These are phyloP conservation scores for Elsinoe ampelina DNA, from an alignment of 2,329 filamentous ascomycete species.

Conservation along the genomic window DNA sequence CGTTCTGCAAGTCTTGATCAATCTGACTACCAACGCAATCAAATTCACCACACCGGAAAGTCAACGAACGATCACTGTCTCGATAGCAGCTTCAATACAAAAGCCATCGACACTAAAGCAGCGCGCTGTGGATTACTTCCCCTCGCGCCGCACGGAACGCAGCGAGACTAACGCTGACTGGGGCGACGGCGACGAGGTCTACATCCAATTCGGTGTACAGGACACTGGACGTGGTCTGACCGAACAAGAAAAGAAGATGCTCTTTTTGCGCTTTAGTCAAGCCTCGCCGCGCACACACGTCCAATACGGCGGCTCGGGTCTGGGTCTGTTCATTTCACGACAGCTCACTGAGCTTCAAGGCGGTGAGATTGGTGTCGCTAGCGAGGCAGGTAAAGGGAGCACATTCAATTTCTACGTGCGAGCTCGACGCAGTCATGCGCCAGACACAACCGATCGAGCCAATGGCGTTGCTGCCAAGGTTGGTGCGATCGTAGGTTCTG, in stretches of 20 bases:
- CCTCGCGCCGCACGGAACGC: conserved; percentile 42
- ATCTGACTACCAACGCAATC: conserved; percentile 70
- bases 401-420: conserved; percentile 72
- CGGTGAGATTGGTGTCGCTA: conserved; percentile 67
- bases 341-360: conserved; percentile 73
- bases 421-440: conserved; percentile 45
- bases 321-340: conserved; percentile 70
- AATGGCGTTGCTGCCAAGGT: conserved; percentile 9
- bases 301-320: conserved; percentile 68
- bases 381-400: conserved; percentile 57
- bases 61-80: conserved; percentile 55
- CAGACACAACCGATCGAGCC: conserved; percentile 20
- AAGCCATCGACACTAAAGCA: conserved; percentile 38
- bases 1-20: conserved; percentile 70
- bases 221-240: conserved; percentile 70
- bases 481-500: conserved; percentile 12
- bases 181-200: conserved; percentile 58
- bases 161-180: conserved; percentile 51
- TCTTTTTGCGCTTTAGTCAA: conserved; percentile 74
- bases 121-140: conserved; percentile 51
- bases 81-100: conserved; percentile 53
- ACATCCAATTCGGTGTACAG: conserved; percentile 62
- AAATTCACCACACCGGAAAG: conserved; percentile 65
- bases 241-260: conserved; percentile 59
- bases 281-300: conserved; percentile 67